Evolutionary conservation across 2,329 filamentous ascomycete species (phyloP).

Genomic region (Didymella glomerata): DNA sequence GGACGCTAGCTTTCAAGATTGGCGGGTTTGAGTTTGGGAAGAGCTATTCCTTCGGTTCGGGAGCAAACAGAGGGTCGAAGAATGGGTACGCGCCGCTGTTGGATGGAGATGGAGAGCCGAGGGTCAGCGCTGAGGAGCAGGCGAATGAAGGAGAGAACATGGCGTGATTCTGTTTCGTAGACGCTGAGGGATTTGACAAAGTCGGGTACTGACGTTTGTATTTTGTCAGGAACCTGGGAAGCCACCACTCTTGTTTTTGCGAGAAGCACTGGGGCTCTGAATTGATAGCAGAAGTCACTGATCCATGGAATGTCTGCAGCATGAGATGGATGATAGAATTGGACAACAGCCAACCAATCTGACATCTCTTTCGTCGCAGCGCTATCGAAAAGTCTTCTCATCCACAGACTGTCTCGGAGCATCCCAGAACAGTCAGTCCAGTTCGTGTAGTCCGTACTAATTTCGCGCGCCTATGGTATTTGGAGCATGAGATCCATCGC

Average conservation of each 20-base stretch:
- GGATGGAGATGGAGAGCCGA: slow-evolving; percentile 21
- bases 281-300: too few relatives aligned
- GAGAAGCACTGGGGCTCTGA: too few relatives aligned
- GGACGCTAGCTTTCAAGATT: slow-evolving; percentile 24
- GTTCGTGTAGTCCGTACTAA: background rate
- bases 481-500: background rate
- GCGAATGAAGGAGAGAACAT: slow-evolving; percentile 11
- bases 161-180: background rate
- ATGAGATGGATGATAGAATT: too few relatives aligned
- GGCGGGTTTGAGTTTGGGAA: slow-evolving; percentile 19
- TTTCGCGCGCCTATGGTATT: background rate
- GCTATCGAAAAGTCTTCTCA: too few relatives aligned
- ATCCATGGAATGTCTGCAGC: too few relatives aligned
- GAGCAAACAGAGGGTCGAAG: background rate
- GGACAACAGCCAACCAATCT: too few relatives aligned
- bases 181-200: background rate
- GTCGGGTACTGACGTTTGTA: background rate
- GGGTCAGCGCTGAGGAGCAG: slow-evolving; percentile 19
- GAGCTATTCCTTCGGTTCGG: slow-evolving; percentile 14
- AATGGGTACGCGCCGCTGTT: slow-evolving; percentile 36
- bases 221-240: background rate
- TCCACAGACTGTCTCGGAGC: background rate
- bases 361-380: too few relatives aligned
- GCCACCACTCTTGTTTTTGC: background rate
- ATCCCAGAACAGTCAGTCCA: background rate